Percentiles rank a stretch among this genome's conserved stretches.
Conservation (phyloP, 352 stramenopile genomes). For the Plasmopara halstedii region DNA sequence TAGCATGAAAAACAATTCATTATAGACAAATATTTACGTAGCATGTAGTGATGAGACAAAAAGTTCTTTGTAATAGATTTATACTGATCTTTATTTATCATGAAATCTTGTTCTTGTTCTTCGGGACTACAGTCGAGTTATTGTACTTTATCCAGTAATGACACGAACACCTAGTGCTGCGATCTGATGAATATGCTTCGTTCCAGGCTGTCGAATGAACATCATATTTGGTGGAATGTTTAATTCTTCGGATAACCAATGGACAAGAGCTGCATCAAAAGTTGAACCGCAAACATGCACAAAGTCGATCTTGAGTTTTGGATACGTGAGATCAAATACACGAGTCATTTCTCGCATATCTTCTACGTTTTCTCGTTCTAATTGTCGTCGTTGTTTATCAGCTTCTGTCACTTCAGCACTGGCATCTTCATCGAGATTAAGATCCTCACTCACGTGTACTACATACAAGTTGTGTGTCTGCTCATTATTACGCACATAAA, state of each 20-base stretch:
- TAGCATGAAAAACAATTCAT: constrained; percentile 14
- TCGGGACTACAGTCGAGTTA: not conserved
- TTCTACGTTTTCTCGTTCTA: constrained; percentile 34
- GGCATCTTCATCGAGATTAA: constrained; percentile 17
- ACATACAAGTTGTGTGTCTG: constrained; percentile 89
- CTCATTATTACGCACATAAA: constrained; percentile 90
- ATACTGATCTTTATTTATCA: not conserved
- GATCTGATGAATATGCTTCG: constrained; percentile 86
- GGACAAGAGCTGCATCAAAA: constrained; percentile 78
- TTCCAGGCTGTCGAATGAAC: constrained; percentile 89
- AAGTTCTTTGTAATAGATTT: too few relatives aligned
- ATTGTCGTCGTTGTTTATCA: constrained; percentile 23
- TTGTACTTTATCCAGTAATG: constrained; percentile 56
- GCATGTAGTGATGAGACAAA: too few relatives aligned
- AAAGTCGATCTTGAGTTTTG: constrained; percentile 89
- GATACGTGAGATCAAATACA: constrained; percentile 88
- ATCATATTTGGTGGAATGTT: constrained; percentile 87
- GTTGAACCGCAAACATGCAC: constrained; percentile 53
- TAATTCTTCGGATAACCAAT: constrained; percentile 77
- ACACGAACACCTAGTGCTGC: constrained; percentile 79
- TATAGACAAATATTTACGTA: constrained; percentile 25
- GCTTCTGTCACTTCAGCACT: constrained; percentile 32
- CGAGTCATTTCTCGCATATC: constrained; percentile 71
- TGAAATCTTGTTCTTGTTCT: not conserved
- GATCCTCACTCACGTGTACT: constrained; percentile 68